Percentiles rank a stretch among this genome's conserved stretches.
Conservation (phyloP, 2,329 filamentous ascomycete genomes). For the Podosphaera xanthii region DNA sequence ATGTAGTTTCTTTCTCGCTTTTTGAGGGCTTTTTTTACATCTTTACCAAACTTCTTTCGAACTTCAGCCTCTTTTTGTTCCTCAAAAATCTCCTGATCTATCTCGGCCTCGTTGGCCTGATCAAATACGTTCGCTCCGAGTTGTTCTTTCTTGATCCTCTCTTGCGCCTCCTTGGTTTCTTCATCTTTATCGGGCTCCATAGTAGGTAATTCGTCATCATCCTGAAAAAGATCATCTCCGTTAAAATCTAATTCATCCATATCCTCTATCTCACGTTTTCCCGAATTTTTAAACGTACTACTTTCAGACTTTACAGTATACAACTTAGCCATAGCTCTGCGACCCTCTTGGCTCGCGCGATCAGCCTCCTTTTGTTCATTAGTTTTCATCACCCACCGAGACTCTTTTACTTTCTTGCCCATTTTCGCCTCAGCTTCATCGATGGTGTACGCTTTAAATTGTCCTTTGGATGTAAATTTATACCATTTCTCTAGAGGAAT, state of each 20-base stretch:
- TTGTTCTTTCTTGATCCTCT: slow-evolving; percentile 56
- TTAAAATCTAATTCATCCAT: slow-evolving; percentile 47
- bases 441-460: slow-evolving; percentile 53
- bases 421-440: slow-evolving; percentile 73
- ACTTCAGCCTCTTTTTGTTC: slow-evolving; percentile 49
- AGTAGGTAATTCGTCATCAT: slow-evolving; percentile 61
- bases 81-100: slow-evolving; percentile 47
- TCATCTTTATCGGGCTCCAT: slow-evolving; percentile 66
- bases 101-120: slow-evolving; percentile 42
- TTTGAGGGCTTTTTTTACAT: slow-evolving; percentile 56
- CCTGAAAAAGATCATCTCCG: slow-evolving; percentile 55
- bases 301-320: slow-evolving; percentile 42
- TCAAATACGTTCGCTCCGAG: slow-evolving; percentile 71
- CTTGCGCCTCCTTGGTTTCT: slow-evolving; percentile 47
- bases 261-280: slow-evolving; percentile 40
- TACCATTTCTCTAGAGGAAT: slow-evolving; percentile 93
- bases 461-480: slow-evolving; percentile 58
- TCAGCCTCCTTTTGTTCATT: slow-evolving; percentile 31
- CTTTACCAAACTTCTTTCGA: slow-evolving; percentile 49
- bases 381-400: slow-evolving; percentile 59
- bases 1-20: slow-evolving; percentile 72
- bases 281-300: slow-evolving; percentile 36
- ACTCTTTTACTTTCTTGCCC: slow-evolving; percentile 52
- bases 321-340: slow-evolving; percentile 26
- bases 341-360: slow-evolving; percentile 34